A percentile compares a stretch with the other conserved stretches of the same genome.
Evolutionary conservation across 495 filamentous ascomycete species (phyloP).

Genomic region (Penicillium alfredii): DNA sequence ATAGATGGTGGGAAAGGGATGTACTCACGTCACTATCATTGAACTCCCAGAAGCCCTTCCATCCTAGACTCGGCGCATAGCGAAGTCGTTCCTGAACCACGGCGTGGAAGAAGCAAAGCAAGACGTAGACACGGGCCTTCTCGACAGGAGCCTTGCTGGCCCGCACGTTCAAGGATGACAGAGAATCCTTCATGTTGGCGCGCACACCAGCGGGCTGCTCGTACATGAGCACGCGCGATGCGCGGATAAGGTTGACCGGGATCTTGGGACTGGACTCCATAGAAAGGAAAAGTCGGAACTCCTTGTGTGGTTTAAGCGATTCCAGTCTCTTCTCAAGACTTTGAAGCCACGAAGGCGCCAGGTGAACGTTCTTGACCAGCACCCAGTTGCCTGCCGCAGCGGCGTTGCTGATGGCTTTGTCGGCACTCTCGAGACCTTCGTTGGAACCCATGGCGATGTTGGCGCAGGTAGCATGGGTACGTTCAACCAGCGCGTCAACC

Average conservation of each 20-base stretch:
- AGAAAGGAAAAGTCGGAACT: conserved; percentile 93
- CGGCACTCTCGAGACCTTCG: conserved; percentile 83
- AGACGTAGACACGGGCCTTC: conserved; percentile 80
- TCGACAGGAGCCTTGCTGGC: conserved; percentile 81
- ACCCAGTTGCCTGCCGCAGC: conserved; percentile 94
- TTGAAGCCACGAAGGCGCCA: conserved; percentile 92
- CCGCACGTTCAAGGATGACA: conserved; percentile 73
- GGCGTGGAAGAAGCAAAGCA: conserved; percentile 92
- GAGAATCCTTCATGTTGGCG: conserved; percentile 97
- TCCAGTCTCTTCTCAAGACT: conserved; percentile 95
- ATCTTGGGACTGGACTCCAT: conserved; percentile 98
- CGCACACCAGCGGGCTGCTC: conserved; percentile 95
- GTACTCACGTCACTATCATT: conserved; percentile 94
- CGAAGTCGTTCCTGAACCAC: conserved; percentile 93
- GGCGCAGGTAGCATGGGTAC: conserved; percentile 71
- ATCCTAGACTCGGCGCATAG: conserved; percentile 90
- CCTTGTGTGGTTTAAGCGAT: conserved; percentile 85
- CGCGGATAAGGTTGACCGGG: conserved; percentile 89
- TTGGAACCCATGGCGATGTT: conserved; percentile 99
- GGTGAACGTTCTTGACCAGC: conserved; percentile 96
- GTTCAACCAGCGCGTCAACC: conserved; percentile 89
- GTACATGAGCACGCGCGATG: conserved; percentile 92
- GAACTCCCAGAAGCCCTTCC: conserved; percentile 99
- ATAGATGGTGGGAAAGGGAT: no score
- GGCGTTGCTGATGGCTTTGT: conserved; percentile 91